A percentile compares a stretch with the other conserved stretches of the same genome.
Evolutionary conservation across 2,329 filamentous ascomycete species (phyloP).

Genomic region (Xylariaceae sp.): DNA sequence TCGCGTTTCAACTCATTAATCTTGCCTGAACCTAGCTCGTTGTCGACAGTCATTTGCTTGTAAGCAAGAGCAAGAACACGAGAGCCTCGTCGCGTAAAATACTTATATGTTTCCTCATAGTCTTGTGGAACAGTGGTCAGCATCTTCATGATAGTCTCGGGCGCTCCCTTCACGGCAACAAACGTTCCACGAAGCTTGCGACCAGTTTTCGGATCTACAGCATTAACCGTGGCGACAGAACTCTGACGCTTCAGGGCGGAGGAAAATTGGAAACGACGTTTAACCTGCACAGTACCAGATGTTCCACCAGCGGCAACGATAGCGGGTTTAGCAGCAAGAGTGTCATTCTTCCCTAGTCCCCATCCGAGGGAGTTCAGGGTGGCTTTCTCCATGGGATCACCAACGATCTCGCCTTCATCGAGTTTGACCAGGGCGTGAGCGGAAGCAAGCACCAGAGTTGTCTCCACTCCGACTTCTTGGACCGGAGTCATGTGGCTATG

Average conservation of each 20-base stretch:
- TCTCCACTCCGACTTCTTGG: conserved; percentile 68
- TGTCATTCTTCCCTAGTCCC: conserved; percentile 87
- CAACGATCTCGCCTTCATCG: conserved; percentile 94
- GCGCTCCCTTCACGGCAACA: conserved; percentile 92
- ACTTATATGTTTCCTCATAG: conserved; percentile 98
- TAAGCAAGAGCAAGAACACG: conserved; percentile 91
- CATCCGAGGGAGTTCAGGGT: conserved; percentile 86
- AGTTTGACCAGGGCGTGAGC: conserved; percentile 94
- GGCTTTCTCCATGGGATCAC: conserved; percentile 98
- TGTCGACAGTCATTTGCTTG: conserved; percentile 80
- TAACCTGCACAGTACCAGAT: conserved; percentile 82
- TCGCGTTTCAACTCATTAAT: conserved; percentile 96
- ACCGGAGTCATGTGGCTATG: conserved; percentile 75
- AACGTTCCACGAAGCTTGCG: conserved; percentile 82
- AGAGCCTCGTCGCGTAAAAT: conserved; percentile 93
- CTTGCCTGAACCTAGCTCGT: conserved; percentile 74
- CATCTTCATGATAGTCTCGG: conserved; percentile 95
- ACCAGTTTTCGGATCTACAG: conserved; percentile 66
- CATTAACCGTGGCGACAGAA: conserved; percentile 79
- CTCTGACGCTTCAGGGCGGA: conserved; percentile 95
- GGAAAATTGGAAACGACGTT: conserved; percentile 96
- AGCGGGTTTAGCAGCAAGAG: conserved; percentile 64
- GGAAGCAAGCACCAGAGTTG: conserved; percentile 87
- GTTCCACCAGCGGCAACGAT: conserved; percentile 44
- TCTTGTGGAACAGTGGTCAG: conserved; percentile 74